These are phyloP conservation scores for Aureobasidium pullulans DNA, from an alignment of 2,329 filamentous ascomycete genomes.

Conservation along the genomic window DNA sequence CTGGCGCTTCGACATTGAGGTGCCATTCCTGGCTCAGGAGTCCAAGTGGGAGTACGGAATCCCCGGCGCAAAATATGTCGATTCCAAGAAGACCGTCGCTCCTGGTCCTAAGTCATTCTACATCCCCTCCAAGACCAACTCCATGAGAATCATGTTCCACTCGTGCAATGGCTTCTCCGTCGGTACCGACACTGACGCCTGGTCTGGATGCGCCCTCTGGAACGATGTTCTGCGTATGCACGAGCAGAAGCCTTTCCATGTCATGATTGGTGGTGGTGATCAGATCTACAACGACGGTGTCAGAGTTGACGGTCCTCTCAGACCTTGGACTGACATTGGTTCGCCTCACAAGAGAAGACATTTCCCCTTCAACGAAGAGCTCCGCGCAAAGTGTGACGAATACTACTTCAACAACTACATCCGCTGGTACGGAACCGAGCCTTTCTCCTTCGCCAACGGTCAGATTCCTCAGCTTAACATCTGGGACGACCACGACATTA, in stretches of 20 bases:
- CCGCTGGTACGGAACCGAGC: conserved; percentile 62
- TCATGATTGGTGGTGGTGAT: conserved; percentile 84
- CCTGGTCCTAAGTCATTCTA: conserved; percentile 43
- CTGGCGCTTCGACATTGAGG: conserved; percentile 51
- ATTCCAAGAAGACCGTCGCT: conserved; percentile 29
- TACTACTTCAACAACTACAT: conserved; percentile 58
- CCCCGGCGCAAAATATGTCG: conserved; percentile 55
- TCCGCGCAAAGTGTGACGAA: conserved; percentile 52
- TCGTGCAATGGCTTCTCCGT: conserved; percentile 64
- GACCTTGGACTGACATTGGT: conserved; percentile 53
- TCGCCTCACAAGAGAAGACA: conserved; percentile 55
- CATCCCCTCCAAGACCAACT: conserved; percentile 53
- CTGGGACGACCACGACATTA: conserved; percentile 61
- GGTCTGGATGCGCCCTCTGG: conserved; percentile 54
- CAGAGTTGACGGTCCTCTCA: conserved; percentile 73
- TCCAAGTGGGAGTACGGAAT: conserved; percentile 73
- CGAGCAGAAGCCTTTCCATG: conserved; percentile 52
- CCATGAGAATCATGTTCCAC: conserved; percentile 64
- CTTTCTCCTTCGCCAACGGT: conserved; percentile 52
- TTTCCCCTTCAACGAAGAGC: conserved; percentile 57
- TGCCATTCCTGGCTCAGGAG: conserved; percentile 65
- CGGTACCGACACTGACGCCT: conserved; percentile 55
- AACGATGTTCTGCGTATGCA: conserved; percentile 58
- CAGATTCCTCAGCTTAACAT: conserved; percentile 59
- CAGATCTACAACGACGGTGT: conserved; percentile 76